Evolutionary conservation across 2,329 filamentous ascomycete species (phyloP).

Genomic region (Aspergillus awamori): DNA sequence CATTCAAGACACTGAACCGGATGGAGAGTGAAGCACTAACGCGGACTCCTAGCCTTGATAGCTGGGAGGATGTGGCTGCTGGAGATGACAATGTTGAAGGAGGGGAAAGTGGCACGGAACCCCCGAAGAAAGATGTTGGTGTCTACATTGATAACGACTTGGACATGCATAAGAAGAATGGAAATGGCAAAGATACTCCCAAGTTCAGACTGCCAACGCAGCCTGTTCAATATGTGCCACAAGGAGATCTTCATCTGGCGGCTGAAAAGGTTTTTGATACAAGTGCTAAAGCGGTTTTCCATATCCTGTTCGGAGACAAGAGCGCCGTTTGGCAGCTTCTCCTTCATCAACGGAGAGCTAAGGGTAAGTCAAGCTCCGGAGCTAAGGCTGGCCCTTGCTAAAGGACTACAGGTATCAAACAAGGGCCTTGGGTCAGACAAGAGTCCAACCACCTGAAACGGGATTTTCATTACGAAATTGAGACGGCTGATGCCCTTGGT

Average conservation of each 20-base stretch:
- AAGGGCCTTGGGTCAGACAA: conserved; percentile 78
- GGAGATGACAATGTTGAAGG: conserved; percentile 60
- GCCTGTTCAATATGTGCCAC: conserved; percentile 80
- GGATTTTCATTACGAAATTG: conserved; percentile 78
- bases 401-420: conserved; percentile 64
- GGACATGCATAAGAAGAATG: conserved; percentile 48
- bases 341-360: conserved; percentile 78
- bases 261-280: conserved; percentile 85
- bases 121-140: conserved; percentile 55
- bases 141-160: conserved; percentile 66
- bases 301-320: conserved; percentile 95
- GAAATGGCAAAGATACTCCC: conserved; percentile 53
- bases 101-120: conserved; percentile 41
- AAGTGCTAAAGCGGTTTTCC: conserved; percentile 91
- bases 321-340: conserved; percentile 91
- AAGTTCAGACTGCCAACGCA: conserved; percentile 82
- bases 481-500: conserved; percentile 67
- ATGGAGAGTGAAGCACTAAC: conserved; percentile 66
- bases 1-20: conserved; percentile 72
- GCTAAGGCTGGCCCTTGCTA: conserved; percentile 13
- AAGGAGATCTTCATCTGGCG: conserved; percentile 74
- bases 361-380: conserved; percentile 45
- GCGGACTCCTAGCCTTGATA: conserved; percentile 75
- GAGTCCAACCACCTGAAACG: conserved; percentile 73
- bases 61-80: conserved; percentile 82